These are phyloP conservation scores for Chlorophyllum brunneum DNA, from an alignment of 768 basidiomycete species.

Conservation along the genomic window DNA sequence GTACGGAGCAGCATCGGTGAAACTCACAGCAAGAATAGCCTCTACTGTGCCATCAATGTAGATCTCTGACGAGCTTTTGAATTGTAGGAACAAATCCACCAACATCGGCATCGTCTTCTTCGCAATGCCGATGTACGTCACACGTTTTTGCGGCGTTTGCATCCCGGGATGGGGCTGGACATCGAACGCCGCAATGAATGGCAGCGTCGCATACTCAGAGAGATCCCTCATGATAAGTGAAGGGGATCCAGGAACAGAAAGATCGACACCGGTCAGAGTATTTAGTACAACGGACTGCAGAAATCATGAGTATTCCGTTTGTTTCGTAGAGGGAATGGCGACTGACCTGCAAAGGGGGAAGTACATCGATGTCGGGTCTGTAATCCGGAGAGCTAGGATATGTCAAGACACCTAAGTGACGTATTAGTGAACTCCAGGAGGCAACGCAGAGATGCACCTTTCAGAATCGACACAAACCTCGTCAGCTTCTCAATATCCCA, in stretches of 20 bases:
- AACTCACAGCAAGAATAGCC: conserved; percentile 67
- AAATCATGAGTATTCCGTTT: not conserved
- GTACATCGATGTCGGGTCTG: conserved; percentile 78
- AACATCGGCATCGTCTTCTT: conserved; percentile 86
- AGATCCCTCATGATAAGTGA: conserved; percentile 81
- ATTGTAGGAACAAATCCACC: conserved; percentile 69
- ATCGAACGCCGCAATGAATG: conserved; percentile 81
- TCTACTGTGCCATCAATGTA: conserved; percentile 85
- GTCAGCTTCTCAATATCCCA: conserved; percentile 65
- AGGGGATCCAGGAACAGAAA: conserved; percentile 55
- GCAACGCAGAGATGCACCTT: conserved; percentile 39
- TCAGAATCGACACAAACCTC: conserved; percentile 73
- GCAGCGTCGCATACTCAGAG: conserved; percentile 81
- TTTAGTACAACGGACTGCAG: conserved; percentile 69
- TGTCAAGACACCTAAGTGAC: conserved; percentile 61
- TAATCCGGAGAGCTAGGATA: conserved; percentile 84
- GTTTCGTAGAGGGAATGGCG: not conserved
- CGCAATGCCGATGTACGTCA: conserved; percentile 87
- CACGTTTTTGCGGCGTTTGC: conserved; percentile 50
- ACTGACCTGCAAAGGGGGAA: conserved; percentile 75
- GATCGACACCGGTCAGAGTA: conserved; percentile 63
- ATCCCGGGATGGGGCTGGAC: conserved; percentile 38
- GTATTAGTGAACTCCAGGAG: not conserved
- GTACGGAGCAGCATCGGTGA: not conserved
- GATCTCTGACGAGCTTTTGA: conserved; percentile 56